Evolutionary conservation across 2,329 filamentous ascomycete species (phyloP).

Genomic region (Hansfordia pulvinata): DNA sequence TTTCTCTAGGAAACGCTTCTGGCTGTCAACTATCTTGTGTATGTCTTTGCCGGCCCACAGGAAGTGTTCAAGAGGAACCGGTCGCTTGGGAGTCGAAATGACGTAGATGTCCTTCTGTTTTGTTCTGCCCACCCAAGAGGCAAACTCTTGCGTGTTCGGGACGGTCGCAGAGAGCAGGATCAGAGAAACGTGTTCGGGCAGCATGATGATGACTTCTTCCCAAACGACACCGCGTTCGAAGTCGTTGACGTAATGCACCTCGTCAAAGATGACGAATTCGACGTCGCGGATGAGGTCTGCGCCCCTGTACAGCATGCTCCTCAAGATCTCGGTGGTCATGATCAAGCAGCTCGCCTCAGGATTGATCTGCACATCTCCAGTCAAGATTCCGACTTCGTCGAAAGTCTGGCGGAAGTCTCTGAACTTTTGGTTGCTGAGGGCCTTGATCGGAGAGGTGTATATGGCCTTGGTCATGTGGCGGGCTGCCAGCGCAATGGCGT

Average conservation of each 20-base stretch:
- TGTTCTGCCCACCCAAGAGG: conserved; percentile 93
- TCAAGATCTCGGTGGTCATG: conserved; percentile 96
- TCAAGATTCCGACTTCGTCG: conserved; percentile 92
- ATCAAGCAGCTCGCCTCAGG: conserved; percentile 96
- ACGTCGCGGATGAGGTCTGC: conserved; percentile 94
- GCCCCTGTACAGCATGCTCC: conserved; percentile 95
- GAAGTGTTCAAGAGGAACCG: conserved; percentile 90
- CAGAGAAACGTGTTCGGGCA: conserved; percentile 90
- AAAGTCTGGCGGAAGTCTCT: conserved; percentile 84
- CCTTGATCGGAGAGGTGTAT: conserved; percentile 97
- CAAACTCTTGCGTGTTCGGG: conserved; percentile 94
- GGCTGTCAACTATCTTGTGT: conserved; percentile 84
- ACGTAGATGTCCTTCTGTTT: conserved; percentile 99
- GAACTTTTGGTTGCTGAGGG: conserved; percentile 96
- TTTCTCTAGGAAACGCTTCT: conserved; percentile 81
- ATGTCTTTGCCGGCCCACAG: conserved; percentile 90
- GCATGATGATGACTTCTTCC: conserved; percentile 99
- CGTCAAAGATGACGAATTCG: conserved; percentile 97
- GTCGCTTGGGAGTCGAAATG: conserved; percentile 91
- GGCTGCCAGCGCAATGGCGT: conserved; percentile 90
- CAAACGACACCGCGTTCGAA: conserved; percentile 91
- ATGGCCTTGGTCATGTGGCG: conserved; percentile 99
- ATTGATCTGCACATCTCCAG: conserved; percentile 94
- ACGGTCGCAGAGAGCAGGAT: conserved; percentile 94
- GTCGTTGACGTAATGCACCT: conserved; percentile 98